Percentiles rank a stretch among this genome's conserved stretches.
These are phyloP conservation scores for Phycomyces blakesleeanus DNA, from an alignment of 192 early-diverging fungal genomes.

Conservation along the genomic window DNA sequence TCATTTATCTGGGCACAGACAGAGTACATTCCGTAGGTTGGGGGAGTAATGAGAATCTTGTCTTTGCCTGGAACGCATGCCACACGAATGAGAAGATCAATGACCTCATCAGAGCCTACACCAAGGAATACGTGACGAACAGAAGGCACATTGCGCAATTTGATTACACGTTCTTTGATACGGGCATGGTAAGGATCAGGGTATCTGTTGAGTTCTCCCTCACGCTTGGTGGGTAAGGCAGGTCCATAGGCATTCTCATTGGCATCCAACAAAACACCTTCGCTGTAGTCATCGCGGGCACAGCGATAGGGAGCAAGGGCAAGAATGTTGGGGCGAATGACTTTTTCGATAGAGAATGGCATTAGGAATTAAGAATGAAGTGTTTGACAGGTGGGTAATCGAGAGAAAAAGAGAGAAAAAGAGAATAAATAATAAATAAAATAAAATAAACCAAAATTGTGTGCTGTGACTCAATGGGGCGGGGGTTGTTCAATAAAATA, in stretches of 20 bases:
- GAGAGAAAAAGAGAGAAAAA: constrained; percentile 3
- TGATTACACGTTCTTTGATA: constrained; percentile 74
- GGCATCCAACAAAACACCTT: constrained; percentile 95
- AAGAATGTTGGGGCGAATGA: constrained; percentile 81
- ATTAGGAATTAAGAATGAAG: constrained; percentile 8
- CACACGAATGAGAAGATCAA: constrained; percentile 86
- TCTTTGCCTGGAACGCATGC: constrained; percentile 89
- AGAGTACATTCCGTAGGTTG: constrained; percentile 99
- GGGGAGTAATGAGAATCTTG: constrained; percentile 91
- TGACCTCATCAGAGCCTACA: constrained; percentile 95
- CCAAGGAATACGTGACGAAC: constrained; percentile 86
- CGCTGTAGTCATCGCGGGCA: constrained; percentile 94
- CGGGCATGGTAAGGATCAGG: constrained; percentile 89
- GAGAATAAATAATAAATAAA: not conserved
- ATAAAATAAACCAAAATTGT: too few species aligned
- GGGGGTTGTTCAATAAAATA: too few species aligned
- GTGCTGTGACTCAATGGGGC: too few species aligned
- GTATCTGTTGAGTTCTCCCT: constrained; percentile 82
- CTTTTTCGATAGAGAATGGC: constrained; percentile 55
- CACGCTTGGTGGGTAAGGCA: constrained; percentile 28
- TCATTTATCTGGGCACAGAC: constrained; percentile 94
- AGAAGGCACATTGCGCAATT: constrained; percentile 65
- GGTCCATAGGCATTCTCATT: constrained; percentile 97
- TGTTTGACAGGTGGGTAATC: constrained; percentile 9
- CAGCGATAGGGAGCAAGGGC: constrained; percentile 90